Conservation (phyloP, 257 asterid genomes). For the Galeopsis tetrahit region DNA sequence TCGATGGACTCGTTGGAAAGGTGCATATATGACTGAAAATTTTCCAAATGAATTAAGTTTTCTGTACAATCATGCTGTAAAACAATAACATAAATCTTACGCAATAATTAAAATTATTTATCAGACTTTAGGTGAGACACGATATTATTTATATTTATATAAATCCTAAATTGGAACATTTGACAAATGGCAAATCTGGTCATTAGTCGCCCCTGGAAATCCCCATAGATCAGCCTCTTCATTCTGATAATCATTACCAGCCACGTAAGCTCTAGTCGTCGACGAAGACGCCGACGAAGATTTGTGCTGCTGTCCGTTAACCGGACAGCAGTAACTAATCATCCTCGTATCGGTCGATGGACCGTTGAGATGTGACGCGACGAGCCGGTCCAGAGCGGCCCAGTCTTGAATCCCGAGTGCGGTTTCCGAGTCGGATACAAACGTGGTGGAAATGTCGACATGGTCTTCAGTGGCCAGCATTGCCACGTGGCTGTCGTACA, state of each 20-base stretch:
- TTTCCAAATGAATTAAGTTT: not conserved
- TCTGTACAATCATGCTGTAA: slow-evolving; percentile 1
- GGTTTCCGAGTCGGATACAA: slow-evolving; percentile 14
- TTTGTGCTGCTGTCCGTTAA: slow-evolving; percentile 17
- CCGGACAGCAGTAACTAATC: slow-evolving; percentile 16
- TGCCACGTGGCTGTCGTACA: slow-evolving; percentile 33
- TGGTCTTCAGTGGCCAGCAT: not conserved
- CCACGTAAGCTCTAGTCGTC: slow-evolving; percentile 20
- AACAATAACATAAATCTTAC: not conserved
- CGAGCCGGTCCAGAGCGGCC: slow-evolving; percentile 53
- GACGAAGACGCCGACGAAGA: slow-evolving; percentile 29
- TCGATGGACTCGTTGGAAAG: no score
- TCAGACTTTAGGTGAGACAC: not conserved
- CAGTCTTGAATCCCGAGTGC: slow-evolving; percentile 42
- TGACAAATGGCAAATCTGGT: slow-evolving; percentile 38
- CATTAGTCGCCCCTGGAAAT: slow-evolving; percentile 38
- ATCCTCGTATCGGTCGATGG: slow-evolving; percentile 25
- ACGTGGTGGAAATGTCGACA: not conserved
- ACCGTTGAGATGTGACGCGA: slow-evolving; percentile 50
- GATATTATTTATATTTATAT: not conserved
- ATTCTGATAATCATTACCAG: slow-evolving; percentile 29
- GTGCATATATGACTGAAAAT: not conserved
- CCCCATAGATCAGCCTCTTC: slow-evolving; percentile 49
- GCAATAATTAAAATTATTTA: slow-evolving; percentile 8
- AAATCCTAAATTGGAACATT: slow-evolving; percentile 37